Evolutionary conservation across 208 protist genomes (phyloP).

Genomic region (Leishmania tropica): DNA sequence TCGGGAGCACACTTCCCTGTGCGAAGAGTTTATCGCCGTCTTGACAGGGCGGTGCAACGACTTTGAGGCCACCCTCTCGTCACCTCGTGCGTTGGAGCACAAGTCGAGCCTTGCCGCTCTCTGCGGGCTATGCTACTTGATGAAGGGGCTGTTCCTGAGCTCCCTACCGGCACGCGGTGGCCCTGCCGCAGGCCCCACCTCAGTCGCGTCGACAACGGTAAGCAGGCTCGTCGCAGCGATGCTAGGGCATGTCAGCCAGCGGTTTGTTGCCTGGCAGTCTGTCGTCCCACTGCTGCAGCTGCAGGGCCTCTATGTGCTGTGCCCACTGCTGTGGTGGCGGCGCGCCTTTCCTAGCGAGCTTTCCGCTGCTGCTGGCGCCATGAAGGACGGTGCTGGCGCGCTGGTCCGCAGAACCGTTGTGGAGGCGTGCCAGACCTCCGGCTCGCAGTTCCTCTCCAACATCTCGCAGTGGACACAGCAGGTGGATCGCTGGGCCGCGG

Average conservation of each 20-base stretch:
- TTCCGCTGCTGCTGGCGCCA: slow-evolving; percentile 1
- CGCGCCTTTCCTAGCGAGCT: slow-evolving; percentile 18
- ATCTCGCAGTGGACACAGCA: slow-evolving; percentile 22
- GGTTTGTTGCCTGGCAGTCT: slow-evolving; percentile 20
- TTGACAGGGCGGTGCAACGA: slow-evolving; percentile 18
- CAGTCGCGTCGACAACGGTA: slow-evolving; percentile 4
- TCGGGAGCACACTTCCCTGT: slow-evolving; percentile 13
- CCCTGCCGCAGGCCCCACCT: not conserved
- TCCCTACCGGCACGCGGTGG: not conserved
- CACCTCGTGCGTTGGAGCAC: not conserved
- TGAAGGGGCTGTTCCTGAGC: slow-evolving; percentile 11
- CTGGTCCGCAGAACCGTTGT: slow-evolving; percentile 14
- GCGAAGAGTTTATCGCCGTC: slow-evolving; percentile 22
- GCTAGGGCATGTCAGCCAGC: slow-evolving; percentile 12
- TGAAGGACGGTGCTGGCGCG: slow-evolving; percentile 10
- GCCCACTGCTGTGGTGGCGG: slow-evolving; percentile 30
- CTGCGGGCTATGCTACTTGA: slow-evolving; percentile 10
- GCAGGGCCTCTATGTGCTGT: slow-evolving; percentile 32
- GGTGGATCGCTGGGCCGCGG: slow-evolving; percentile 33
- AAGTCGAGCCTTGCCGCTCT: slow-evolving; percentile 9
- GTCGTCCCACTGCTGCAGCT: slow-evolving; percentile 22
- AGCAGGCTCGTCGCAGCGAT: slow-evolving; percentile 6
- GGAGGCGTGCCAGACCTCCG: slow-evolving; percentile 12
- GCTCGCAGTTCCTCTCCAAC: slow-evolving; percentile 4
- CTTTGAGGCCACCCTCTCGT: slow-evolving; percentile 16